A percentile compares a stretch with the other conserved stretches of the same genome.
These are phyloP conservation scores for Beauveria asiatica DNA, from an alignment of 2,329 filamentous ascomycete genomes.

Conservation along the genomic window DNA sequence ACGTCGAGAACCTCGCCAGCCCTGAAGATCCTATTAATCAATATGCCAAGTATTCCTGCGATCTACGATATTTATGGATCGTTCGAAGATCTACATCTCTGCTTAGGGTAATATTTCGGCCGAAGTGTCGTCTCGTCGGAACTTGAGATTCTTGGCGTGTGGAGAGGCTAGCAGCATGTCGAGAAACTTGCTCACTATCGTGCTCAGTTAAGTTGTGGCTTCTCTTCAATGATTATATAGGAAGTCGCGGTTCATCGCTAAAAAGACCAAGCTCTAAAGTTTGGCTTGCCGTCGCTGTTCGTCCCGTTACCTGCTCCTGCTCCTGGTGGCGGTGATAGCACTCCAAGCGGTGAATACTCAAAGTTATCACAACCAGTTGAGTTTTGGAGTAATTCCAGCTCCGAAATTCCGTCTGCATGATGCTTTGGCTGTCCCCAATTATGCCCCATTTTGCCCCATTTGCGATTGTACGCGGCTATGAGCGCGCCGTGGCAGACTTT, in stretches of 20 bases:
- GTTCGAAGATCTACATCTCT: too few relatives aligned
- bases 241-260: conserved; percentile 33
- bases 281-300: conserved; percentile 45
- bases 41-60: too few relatives aligned
- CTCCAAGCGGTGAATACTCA: conserved; percentile 40
- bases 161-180: too few relatives aligned
- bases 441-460: conserved; percentile 57
- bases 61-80: too few relatives aligned
- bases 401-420: conserved; percentile 53
- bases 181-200: too few relatives aligned
- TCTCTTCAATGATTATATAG: background rate
- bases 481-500: conserved; percentile 30
- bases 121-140: too few relatives aligned
- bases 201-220: background rate
- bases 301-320: conserved; percentile 24
- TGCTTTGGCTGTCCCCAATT: conserved; percentile 43
- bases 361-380: conserved; percentile 29
- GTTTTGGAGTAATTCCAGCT: conserved; percentile 42
- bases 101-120: too few relatives aligned
- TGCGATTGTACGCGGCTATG: conserved; percentile 43
- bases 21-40: background rate
- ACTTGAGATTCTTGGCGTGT: too few relatives aligned
- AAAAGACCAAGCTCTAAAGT: conserved; percentile 50
- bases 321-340: conserved; percentile 38
- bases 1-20: background rate